Conservation (phyloP, 495 filamentous ascomycete genomes). For the Neurospora sp. region DNA sequence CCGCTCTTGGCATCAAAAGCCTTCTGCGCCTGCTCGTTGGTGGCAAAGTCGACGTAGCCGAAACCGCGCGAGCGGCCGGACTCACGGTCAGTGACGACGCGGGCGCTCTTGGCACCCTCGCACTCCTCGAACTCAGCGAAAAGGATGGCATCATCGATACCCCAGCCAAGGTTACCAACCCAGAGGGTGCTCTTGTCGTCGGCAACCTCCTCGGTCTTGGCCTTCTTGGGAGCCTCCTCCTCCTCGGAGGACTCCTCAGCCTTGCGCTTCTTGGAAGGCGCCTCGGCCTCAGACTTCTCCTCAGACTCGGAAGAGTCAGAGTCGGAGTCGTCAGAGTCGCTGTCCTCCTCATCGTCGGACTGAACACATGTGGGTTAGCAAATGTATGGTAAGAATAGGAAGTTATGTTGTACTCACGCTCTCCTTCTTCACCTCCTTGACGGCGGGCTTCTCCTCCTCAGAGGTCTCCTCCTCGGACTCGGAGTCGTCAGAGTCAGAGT, state of each 20-base stretch:
- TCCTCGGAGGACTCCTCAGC: slow-evolving; percentile 45
- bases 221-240: slow-evolving; percentile 62
- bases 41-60: slow-evolving; percentile 88
- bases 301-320: slow-evolving; percentile 37
- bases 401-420: slow-evolving; percentile 12
- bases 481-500: slow-evolving; percentile 35
- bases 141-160: slow-evolving; percentile 85
- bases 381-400: background rate
- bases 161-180: slow-evolving; percentile 91
- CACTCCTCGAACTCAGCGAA: slow-evolving; percentile 75
- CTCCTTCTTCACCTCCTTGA: slow-evolving; percentile 31
- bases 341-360: slow-evolving; percentile 18
- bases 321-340: slow-evolving; percentile 14
- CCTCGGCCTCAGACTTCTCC: slow-evolving; percentile 34
- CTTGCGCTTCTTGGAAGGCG: slow-evolving; percentile 41
- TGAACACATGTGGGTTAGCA: slow-evolving; percentile 6
- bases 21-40: slow-evolving; percentile 56
- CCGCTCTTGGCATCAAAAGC: slow-evolving; percentile 76
- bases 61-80: slow-evolving; percentile 85
- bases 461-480: slow-evolving; percentile 25
- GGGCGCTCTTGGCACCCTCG: slow-evolving; percentile 63
- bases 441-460: slow-evolving; percentile 32
- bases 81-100: slow-evolving; percentile 76
- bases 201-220: slow-evolving; percentile 51
- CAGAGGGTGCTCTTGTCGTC: slow-evolving; percentile 62